phyloP scores from a whole-genome alignment of 1,284 basidiomycete species.

The Pholiota adiposa region DNA sequence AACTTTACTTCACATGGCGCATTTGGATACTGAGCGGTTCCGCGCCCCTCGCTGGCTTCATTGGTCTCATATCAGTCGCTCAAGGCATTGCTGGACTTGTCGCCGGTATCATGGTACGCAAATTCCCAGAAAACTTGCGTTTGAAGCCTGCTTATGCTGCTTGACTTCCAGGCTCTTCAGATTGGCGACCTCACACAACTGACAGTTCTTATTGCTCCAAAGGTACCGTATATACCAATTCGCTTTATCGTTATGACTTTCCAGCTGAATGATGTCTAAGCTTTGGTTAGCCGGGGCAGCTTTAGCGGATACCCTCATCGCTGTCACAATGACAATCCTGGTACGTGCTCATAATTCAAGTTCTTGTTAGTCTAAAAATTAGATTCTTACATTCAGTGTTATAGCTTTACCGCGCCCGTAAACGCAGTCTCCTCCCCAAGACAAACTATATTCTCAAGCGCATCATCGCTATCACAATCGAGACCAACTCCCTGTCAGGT shows the following conservation, averaged over 20 bases:
- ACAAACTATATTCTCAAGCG: slow-evolving; percentile 8
- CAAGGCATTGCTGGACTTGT: slow-evolving; percentile 6
- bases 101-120: slow-evolving; percentile 1
- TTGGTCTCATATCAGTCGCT: slow-evolving; percentile 4
- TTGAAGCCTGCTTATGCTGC: background rate
- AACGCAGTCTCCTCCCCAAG: slow-evolving; percentile 1
- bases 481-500: slow-evolving; percentile 6
- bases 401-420: slow-evolving; percentile 2
- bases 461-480: slow-evolving; percentile 8
- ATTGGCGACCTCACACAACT: slow-evolving; percentile 3
- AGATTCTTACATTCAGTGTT: background rate
- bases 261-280: background rate
- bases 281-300: slow-evolving; percentile 8
- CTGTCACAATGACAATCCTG: background rate
- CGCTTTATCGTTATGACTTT: background rate
- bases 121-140: background rate
- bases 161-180: background rate
- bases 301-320: slow-evolving; percentile 3
- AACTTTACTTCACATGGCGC: slow-evolving; percentile 8
- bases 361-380: background rate
- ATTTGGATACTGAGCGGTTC: slow-evolving; percentile 9
- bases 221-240: background rate
- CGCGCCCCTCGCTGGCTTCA: background rate
- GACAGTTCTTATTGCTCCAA: background rate
- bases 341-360: background rate